Base-by-base conservation (phyloP, 208 protist species). In the Borovskyia barvae region DNA sequence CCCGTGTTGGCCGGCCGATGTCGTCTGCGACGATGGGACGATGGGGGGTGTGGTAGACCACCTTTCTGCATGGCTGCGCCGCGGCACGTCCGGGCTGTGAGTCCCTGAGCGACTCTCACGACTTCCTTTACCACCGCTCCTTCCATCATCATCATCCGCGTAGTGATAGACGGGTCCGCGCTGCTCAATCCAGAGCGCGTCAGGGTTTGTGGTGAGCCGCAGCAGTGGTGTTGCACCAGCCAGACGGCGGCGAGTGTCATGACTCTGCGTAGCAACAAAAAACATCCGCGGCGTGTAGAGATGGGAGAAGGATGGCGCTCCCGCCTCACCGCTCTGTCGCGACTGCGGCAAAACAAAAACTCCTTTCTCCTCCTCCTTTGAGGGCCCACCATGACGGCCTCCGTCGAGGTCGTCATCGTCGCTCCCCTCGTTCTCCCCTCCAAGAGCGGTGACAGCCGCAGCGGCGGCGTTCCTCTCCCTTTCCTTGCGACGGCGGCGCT, bases 201-300 rank as follows among this genome's bases (percentile, higher is more conserved):
- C 65, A 5, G 87, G 87, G 35, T 77, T 71, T 25, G 53, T 56
- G 6, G 83, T 83, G 29, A 85, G 56, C 9, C 87, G 80, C 47
- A 93, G 75, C 56, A 93, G 66, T 24, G 75, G 80, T 8, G 83
- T 53, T 22, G 53, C 56, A 0, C 41, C 41, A 9, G 80, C 67
- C 8, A 93, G 66, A 15, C 64, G 67, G 29, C 76, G 55, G 26
- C 87, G 80, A 39, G 89, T 73, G 52, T 93, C 83, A 56, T 90
- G 83, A 26, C 74, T 91, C 50, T 93, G 87, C 26, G 87, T 86
- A 0, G 87, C 87, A 7, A 90, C 71, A 63, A 89, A 91, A 51
- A 72, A 75, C 17, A 49, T 50, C 1, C 70, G 59, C 3, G 50
- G 46, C 5, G 24, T 5, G 30, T 20, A 66, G 3, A 58, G 57